Conservation (phyloP, 768 basidiomycete genomes). For the Tricholoma flavovirens region DNA sequence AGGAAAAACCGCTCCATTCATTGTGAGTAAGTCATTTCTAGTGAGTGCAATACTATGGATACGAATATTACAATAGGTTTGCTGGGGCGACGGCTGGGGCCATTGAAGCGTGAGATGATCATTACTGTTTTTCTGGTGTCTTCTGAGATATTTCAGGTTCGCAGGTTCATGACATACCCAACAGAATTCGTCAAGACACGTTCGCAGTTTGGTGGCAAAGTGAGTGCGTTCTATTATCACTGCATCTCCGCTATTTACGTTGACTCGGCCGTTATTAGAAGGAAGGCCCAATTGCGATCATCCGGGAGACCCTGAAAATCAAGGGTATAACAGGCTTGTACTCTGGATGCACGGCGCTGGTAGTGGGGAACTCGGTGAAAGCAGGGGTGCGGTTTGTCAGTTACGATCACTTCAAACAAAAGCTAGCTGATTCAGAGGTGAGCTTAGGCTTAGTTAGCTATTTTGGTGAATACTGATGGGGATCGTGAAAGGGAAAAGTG, state of each 20-base stretch:
- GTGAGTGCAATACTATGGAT: background rate
- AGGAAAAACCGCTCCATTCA: constrained; percentile 82
- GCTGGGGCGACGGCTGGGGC: constrained; percentile 93
- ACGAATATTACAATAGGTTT: constrained; percentile 31
- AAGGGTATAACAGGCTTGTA: constrained; percentile 87
- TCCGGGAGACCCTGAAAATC: constrained; percentile 64
- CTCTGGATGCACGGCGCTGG: constrained; percentile 83
- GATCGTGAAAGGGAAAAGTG: constrained; percentile 73
- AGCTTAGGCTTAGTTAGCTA: constrained; percentile 13
- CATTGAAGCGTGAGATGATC: constrained; percentile 74
- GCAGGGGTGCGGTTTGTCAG: constrained; percentile 94
- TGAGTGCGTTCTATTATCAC: constrained; percentile 17
- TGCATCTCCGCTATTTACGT: background rate
- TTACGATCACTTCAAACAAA: constrained; percentile 87
- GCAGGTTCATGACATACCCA: constrained; percentile 80
- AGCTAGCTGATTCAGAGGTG: constrained; percentile 81
- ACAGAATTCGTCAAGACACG: constrained; percentile 93
- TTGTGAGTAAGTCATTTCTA: constrained; percentile 35
- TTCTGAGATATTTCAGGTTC: constrained; percentile 33
- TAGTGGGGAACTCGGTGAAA: constrained; percentile 88
- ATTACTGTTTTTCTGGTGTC: constrained; percentile 1
- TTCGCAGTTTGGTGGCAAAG: constrained; percentile 85
- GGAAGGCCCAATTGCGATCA: constrained; percentile 68
- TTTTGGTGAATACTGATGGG: background rate
- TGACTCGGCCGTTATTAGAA: constrained; percentile 23